Base-by-base conservation (phyloP, 2,329 filamentous ascomycete genomes). In the Eutypa lata region DNA sequence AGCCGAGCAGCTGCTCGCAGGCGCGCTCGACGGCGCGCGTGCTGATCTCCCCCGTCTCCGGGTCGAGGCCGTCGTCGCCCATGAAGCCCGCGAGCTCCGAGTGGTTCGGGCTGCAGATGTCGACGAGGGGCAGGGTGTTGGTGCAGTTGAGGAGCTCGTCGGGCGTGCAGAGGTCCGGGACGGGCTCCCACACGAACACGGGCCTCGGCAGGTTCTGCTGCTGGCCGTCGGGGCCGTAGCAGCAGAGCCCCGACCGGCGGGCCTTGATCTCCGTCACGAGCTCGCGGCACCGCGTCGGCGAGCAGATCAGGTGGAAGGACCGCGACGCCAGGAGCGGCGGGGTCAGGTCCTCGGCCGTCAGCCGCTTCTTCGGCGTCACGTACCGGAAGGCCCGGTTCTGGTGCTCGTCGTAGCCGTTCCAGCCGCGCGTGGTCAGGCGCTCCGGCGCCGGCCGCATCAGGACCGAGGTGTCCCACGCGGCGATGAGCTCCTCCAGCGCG, bases 121-220 rank as follows among this genome's bases (percentile, higher is more conserved):
- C 83, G 51, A 87, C 75, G 16, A 84, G 70, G 0, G 81, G 81
- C 13, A 87, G 73, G 11, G 80, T 80, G 59, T 86, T 86, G 48
- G 83, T 86, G 67, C 79, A 83, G 63, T 85, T 84, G 11, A 86
- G 74, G 26, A 87, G 72, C 66, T 87, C 80, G 42, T 85, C 83
- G 0, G 90, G 86, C 0, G 82, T 87, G 69, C 92, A 97, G 1
- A 90, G 79, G 70, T 97, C 91, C 1, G 94, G 94, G 1, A 97
- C 89, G 1, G 94, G 94, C 68, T 99, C 94, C 93, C 93, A 99
- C 49, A 97, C 83, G 68, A 97, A 90, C 7, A 91, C 71, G 1
- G 92, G 89, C 47, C 81, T 80, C 1, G 75, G 70, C 43, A 52
- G 66, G 53, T 48, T 62, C 43, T 51, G 66, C 53, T 47, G 61